A percentile compares a stretch with the other conserved stretches of the same genome.
These are phyloP conservation scores for Diutina rugosa DNA, from an alignment of 1,139 yeast genomes.

Conservation along the genomic window DNA sequence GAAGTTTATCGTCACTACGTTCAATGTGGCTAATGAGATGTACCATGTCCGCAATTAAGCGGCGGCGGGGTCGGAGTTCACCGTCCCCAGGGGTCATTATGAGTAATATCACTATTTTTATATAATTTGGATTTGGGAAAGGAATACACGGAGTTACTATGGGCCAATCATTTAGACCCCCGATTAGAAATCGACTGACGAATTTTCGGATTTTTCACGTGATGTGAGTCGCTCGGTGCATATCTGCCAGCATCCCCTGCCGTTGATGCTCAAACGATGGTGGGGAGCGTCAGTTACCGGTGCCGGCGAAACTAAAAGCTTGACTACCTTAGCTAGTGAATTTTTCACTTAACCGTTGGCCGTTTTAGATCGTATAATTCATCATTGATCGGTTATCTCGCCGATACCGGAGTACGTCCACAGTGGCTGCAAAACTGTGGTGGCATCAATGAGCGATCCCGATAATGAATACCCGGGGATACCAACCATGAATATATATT, in stretches of 20 bases:
- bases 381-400: neutral
- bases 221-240: neutral
- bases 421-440: constrained; percentile 2
- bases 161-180: neutral
- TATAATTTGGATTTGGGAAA: neutral
- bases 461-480: neutral
- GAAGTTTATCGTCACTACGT: constrained; percentile 1
- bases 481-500: neutral
- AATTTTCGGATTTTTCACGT: neutral
- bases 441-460: neutral
- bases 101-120: no score
- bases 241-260: no score
- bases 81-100: neutral
- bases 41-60: neutral
- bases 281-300: no score
- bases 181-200: neutral
- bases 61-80: neutral
- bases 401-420: neutral
- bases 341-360: neutral
- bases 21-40: neutral
- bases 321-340: no score
- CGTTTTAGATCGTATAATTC: no score
- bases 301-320: no score
- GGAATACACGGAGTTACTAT: neutral
- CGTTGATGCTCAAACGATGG: no score